These are phyloP conservation scores for Ustulina deusta DNA, from an alignment of 2,329 filamentous ascomycete genomes.

Conservation along the genomic window DNA sequence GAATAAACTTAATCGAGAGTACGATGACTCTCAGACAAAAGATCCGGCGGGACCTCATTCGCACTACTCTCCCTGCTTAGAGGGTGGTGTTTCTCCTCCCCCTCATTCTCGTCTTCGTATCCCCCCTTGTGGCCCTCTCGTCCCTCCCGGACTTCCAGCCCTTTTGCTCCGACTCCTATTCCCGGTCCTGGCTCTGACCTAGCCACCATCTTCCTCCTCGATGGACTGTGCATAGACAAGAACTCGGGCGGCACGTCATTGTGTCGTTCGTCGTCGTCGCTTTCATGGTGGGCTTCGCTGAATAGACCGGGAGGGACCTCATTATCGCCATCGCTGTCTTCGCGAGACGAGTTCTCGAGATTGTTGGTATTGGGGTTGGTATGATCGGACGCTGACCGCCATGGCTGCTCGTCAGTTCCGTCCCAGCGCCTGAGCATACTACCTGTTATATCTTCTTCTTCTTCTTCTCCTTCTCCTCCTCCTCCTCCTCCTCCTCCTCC, in stretches of 20 bases:
- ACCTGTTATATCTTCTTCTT: conserved; percentile 46
- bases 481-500: conserved; percentile 47
- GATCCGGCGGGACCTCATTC: conserved; percentile 46
- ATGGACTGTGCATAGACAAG: conserved; percentile 58
- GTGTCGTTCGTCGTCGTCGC: conserved; percentile 33
- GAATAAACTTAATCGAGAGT: conserved; percentile 9
- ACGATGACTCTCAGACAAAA: conserved; percentile 43
- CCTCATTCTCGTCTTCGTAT: neutral
- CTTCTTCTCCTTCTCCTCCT: neutral
- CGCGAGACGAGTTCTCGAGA: neutral
- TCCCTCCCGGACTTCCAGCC: neutral
- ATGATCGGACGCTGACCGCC: conserved; percentile 50
- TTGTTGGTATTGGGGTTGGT: neutral
- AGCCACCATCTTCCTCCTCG: conserved; percentile 18
- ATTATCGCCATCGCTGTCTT: conserved; percentile 37
- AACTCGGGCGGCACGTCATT: conserved; percentile 57
- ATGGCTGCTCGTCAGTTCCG: conserved; percentile 48
- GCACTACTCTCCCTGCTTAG: conserved; percentile 44
- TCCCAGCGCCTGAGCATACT: conserved; percentile 53
- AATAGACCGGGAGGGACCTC: conserved; percentile 40
- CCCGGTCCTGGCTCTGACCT: neutral
- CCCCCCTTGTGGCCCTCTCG: neutral
- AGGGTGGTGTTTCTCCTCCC: conserved; percentile 20
- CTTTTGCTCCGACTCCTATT: neutral
- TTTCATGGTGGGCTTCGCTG: conserved; percentile 36